Evolutionary conservation across 495 filamentous ascomycete genomes (phyloP).

Genomic region (Penicillium cosmopolitanum): DNA sequence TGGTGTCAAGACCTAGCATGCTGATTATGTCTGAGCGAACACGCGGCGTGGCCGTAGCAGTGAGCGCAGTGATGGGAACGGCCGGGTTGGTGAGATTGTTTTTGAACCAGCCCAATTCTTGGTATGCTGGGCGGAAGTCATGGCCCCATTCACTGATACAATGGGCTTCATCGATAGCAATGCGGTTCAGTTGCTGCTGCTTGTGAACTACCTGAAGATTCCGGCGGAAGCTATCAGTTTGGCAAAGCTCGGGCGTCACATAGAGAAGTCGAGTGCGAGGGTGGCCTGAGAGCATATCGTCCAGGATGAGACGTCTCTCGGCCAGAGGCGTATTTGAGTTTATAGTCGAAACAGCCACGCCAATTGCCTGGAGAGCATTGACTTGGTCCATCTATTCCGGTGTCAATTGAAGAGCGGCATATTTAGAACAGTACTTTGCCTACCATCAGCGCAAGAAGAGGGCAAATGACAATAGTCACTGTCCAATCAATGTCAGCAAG

Average conservation of each 20-base stretch:
- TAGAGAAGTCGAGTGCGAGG: slow-evolving; percentile 84
- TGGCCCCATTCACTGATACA: slow-evolving; percentile 99
- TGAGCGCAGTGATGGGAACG: slow-evolving; percentile 88
- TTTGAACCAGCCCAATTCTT: slow-evolving; percentile 86
- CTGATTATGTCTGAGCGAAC: slow-evolving; percentile 80
- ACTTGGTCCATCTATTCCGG: slow-evolving; percentile 80
- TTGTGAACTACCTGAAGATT: slow-evolving; percentile 72
- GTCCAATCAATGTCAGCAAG: slow-evolving; percentile 11
- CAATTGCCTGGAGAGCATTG: slow-evolving; percentile 70
- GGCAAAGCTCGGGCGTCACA: slow-evolving; percentile 89
- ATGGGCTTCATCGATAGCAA: slow-evolving; percentile 94
- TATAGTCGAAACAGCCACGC: slow-evolving; percentile 79
- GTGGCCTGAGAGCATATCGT: slow-evolving; percentile 85
- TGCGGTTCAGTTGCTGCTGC: slow-evolving; percentile 79
- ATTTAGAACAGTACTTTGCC: slow-evolving; percentile 9
- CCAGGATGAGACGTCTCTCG: slow-evolving; percentile 69
- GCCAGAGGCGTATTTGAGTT: slow-evolving; percentile 73
- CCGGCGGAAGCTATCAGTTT: slow-evolving; percentile 75
- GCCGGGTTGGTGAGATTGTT: slow-evolving; percentile 71
- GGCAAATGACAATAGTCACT: slow-evolving; percentile 92
- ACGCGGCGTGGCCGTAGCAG: slow-evolving; percentile 81
- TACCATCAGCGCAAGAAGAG: slow-evolving; percentile 89
- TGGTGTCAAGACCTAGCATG: slow-evolving; percentile 66
- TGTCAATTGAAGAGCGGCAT: slow-evolving; percentile 3
- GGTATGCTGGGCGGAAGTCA: slow-evolving; percentile 93